Percentiles rank a stretch among this genome's conserved stretches.
Conservation (phyloP, 2,329 filamentous ascomycete genomes). For the Teratosphaeria destructans region DNA sequence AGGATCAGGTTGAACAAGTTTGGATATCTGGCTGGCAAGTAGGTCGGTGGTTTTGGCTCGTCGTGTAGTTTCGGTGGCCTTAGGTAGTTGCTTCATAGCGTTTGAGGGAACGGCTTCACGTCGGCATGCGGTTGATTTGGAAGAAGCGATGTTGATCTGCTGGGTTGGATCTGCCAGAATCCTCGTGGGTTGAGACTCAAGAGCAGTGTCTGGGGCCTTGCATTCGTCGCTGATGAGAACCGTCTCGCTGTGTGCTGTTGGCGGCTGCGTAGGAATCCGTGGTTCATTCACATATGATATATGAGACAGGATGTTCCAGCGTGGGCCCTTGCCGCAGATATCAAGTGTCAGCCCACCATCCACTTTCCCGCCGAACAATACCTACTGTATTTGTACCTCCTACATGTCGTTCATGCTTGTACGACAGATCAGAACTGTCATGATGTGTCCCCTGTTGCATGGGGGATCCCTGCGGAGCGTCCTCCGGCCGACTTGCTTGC, state of each 20-base stretch:
- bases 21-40: constrained; percentile 40
- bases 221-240: no score
- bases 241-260: no score
- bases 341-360: not conserved
- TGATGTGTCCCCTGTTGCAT: not conserved
- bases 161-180: no score
- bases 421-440: not conserved
- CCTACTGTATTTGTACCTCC: not conserved
- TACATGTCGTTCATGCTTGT: not conserved
- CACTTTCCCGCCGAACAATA: not conserved
- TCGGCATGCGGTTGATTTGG: not conserved
- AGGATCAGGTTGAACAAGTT: constrained; percentile 77
- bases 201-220: no score
- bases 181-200: no score
- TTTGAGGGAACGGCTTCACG: not conserved
- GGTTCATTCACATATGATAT: not conserved
- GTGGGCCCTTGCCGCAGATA: not conserved
- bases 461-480: not conserved
- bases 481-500: not conserved
- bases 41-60: not conserved
- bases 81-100: not conserved
- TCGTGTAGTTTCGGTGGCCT: not conserved
- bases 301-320: not conserved
- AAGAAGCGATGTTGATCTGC: no score
- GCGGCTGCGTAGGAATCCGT: not conserved